Evolutionary conservation across 2,329 filamentous ascomycete genomes (phyloP).

Genomic region (Clonostachys rosea): DNA sequence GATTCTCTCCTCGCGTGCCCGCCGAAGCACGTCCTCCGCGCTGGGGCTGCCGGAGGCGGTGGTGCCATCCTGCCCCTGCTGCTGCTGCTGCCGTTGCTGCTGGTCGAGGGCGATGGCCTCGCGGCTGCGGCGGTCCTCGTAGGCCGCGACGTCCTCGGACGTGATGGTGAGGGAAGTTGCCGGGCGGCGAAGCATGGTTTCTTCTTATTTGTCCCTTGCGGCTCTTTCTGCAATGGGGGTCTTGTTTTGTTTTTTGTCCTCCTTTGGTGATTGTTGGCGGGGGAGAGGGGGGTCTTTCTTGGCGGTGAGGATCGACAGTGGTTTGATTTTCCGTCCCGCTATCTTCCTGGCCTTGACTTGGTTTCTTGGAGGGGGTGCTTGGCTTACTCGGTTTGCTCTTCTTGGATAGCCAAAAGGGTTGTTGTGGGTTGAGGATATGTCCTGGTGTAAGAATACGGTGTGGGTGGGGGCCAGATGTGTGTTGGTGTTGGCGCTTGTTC

Average conservation of each 20-base stretch:
- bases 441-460: too few species aligned
- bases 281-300: too few species aligned
- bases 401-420: too few species aligned
- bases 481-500: too few species aligned
- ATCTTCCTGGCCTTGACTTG: too few species aligned
- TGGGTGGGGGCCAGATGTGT: too few species aligned
- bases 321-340: too few species aligned
- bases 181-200: slow-evolving; percentile 59
- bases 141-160: slow-evolving; percentile 64
- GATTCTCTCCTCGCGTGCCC: slow-evolving; percentile 31
- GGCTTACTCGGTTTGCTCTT: too few species aligned
- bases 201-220: background rate
- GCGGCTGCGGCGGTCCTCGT: slow-evolving; percentile 57
- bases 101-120: slow-evolving; percentile 28
- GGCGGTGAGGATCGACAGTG: too few species aligned
- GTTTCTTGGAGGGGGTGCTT: too few species aligned
- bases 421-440: too few species aligned
- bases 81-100: slow-evolving; percentile 12
- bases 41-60: slow-evolving; percentile 14
- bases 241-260: background rate
- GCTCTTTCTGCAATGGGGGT: background rate
- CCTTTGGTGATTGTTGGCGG: too few species aligned
- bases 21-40: slow-evolving; percentile 13
- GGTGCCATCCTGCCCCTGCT: slow-evolving; percentile 3
- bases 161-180: slow-evolving; percentile 66